Conservation (phyloP, 2,329 filamentous ascomycete genomes). For the Lasiodiplodia hormozganensis region DNA sequence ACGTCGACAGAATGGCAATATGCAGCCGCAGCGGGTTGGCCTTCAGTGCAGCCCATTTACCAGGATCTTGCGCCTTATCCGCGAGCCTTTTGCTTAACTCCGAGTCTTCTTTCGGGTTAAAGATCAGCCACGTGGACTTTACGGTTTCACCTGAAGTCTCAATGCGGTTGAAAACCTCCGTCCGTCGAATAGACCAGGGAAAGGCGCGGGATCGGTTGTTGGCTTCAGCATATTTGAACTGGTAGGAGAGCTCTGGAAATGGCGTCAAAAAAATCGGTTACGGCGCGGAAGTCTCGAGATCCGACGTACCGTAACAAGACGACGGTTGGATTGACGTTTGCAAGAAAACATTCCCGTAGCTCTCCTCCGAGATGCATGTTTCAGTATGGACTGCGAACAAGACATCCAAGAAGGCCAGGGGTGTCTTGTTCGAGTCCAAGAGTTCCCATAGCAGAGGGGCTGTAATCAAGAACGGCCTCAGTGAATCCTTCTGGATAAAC, state of each 20-base stretch:
- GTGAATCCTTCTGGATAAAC: slow-evolving; percentile 8
- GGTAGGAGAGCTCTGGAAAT: slow-evolving; percentile 6
- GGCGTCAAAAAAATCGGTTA: not conserved
- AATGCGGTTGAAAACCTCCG: slow-evolving; percentile 12
- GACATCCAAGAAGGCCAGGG: slow-evolving; percentile 6
- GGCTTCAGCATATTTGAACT: slow-evolving; percentile 23
- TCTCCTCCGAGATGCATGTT: slow-evolving; percentile 19
- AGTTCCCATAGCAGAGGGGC: slow-evolving; percentile 14
- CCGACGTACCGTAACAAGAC: not conserved
- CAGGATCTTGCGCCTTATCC: not conserved
- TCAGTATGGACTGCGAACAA: slow-evolving; percentile 22
- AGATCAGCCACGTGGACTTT: slow-evolving; percentile 13
- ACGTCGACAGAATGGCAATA: slow-evolving; percentile 1
- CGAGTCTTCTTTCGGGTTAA: slow-evolving; percentile 17
- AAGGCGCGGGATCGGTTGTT: slow-evolving; percentile 11
- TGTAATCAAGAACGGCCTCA: slow-evolving; percentile 15
- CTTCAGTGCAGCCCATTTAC: not conserved
- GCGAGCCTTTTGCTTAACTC: not conserved
- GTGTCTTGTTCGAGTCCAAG: not conserved
- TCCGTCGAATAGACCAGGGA: slow-evolving; percentile 8
- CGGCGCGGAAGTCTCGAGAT: not conserved
- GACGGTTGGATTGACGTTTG: not conserved
- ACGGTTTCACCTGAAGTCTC: not conserved
- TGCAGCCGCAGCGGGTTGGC: slow-evolving; percentile 12
- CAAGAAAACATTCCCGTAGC: slow-evolving; percentile 19